Conservation (phyloP, 225 moss, liverwort and hornwort genomes). For the Asterella californica region DNA sequence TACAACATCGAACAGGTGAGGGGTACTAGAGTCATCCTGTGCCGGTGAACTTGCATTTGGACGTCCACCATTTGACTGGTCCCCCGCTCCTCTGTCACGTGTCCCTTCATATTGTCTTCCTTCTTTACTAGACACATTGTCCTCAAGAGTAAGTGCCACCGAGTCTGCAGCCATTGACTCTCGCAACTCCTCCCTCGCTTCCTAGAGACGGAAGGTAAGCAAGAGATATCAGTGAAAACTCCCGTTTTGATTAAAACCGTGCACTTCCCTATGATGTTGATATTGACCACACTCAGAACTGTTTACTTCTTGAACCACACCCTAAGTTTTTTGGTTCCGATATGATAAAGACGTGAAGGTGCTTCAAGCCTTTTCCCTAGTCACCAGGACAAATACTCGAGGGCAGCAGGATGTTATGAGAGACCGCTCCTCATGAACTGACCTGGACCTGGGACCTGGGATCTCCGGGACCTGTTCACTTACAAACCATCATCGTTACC, state of each 20-base stretch:
- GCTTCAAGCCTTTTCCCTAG: neutral
- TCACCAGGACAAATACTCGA: no score
- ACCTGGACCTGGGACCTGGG: neutral
- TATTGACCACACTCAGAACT: no score
- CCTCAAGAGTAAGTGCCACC: conserved; percentile 31
- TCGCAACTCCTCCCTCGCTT: conserved; percentile 48
- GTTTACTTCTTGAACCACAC: no score
- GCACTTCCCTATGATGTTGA: neutral
- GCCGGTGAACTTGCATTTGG: conserved; percentile 16
- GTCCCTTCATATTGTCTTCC: neutral
- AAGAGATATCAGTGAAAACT: neutral
- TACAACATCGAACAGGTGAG: conserved; percentile 15
- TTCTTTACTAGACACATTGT: conserved; percentile 19
- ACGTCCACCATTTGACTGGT: conserved; percentile 14
- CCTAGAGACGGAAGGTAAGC: conserved; percentile 28
- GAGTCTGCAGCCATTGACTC: conserved; percentile 52
- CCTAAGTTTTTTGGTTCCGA: neutral
- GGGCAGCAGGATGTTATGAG: neutral
- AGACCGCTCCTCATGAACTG: neutral
- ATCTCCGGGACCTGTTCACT: no score
- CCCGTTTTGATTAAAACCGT: neutral
- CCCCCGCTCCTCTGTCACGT: neutral
- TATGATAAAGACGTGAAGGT: neutral
- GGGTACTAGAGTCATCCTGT: conserved; percentile 12
- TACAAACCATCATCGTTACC: neutral